phyloP scores from a whole-genome alignment of 2,329 filamentous ascomycete genomes.

The Metarhizium album region DNA sequence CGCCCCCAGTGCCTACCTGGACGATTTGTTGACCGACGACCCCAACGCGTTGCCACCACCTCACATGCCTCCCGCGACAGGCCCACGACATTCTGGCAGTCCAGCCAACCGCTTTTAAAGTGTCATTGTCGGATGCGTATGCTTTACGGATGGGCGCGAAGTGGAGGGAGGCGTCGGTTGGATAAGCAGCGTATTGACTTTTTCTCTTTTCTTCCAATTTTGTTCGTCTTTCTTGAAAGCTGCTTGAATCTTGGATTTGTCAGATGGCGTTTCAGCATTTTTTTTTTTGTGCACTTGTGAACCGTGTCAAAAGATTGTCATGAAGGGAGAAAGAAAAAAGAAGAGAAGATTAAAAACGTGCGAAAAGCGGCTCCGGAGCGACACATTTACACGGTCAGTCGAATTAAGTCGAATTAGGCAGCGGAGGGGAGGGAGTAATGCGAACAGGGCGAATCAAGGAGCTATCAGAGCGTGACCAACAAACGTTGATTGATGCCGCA shows the following conservation, averaged over 20 bases:
- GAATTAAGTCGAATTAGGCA: too few species aligned
- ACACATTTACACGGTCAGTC: background rate
- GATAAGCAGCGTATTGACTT: background rate
- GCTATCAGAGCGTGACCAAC: background rate
- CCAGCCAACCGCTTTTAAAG: slow-evolving; percentile 17
- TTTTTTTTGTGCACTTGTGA: background rate
- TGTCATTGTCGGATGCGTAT: background rate
- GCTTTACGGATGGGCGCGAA: background rate
- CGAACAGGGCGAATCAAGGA: background rate
- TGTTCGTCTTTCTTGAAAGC: background rate
- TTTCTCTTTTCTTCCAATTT: background rate
- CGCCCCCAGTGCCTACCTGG: slow-evolving; percentile 80
- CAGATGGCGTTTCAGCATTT: background rate
- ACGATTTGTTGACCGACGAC: slow-evolving; percentile 79
- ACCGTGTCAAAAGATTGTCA: background rate
- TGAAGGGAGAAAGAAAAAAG: too few species aligned
- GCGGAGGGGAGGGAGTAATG: background rate
- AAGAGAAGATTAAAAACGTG: background rate
- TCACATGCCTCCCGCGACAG: slow-evolving; percentile 21
- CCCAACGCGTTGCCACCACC: slow-evolving; percentile 37
- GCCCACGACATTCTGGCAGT: slow-evolving; percentile 10
- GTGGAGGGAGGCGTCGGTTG: background rate
- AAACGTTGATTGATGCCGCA: background rate
- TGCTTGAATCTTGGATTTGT: background rate
- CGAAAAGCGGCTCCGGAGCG: background rate